phyloP scores from a whole-genome alignment of 2,329 filamentous ascomycete species.

The Aspergillus hiratsukae region DNA sequence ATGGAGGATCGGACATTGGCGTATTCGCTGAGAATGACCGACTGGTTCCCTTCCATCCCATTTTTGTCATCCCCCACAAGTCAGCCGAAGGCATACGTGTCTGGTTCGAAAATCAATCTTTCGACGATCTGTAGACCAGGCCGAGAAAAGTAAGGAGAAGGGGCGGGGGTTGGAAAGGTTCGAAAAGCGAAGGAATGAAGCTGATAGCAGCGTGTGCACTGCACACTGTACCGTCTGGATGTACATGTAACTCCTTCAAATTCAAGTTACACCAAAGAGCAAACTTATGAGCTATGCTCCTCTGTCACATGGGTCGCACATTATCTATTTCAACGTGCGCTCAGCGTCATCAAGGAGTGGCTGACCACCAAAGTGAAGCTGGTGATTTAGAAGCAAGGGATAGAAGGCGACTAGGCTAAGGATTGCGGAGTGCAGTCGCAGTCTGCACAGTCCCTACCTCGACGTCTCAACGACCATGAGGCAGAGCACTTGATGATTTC shows the following conservation, averaged over 20 bases:
- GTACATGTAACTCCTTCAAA: neutral
- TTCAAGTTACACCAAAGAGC: neutral
- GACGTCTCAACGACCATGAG: neutral
- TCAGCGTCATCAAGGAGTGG: neutral
- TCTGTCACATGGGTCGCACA: neutral
- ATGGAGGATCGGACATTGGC: constrained; percentile 49
- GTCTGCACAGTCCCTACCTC: neutral
- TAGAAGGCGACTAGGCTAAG: neutral
- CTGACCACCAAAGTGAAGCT: neutral
- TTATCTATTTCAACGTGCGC: neutral
- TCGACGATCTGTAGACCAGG: constrained; percentile 8
- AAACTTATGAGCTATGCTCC: neutral
- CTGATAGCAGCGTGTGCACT: constrained; percentile 2
- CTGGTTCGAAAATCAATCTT: constrained; percentile 53
- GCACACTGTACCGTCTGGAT: neutral
- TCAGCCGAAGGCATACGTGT: constrained; percentile 60
- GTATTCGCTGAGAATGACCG: constrained; percentile 69
- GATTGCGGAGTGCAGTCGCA: neutral
- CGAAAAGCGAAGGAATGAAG: neutral
- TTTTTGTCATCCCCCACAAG: constrained; percentile 76
- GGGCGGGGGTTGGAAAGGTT: neutral
- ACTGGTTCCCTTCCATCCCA: constrained; percentile 69
- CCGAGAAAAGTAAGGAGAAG: constrained; percentile 1
- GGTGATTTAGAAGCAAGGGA: neutral
- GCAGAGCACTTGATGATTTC: neutral